A percentile compares a stretch with the other conserved stretches of the same genome.
Conservation (phyloP, 2,329 filamentous ascomycete species). For the Alternaria sp. region DNA sequence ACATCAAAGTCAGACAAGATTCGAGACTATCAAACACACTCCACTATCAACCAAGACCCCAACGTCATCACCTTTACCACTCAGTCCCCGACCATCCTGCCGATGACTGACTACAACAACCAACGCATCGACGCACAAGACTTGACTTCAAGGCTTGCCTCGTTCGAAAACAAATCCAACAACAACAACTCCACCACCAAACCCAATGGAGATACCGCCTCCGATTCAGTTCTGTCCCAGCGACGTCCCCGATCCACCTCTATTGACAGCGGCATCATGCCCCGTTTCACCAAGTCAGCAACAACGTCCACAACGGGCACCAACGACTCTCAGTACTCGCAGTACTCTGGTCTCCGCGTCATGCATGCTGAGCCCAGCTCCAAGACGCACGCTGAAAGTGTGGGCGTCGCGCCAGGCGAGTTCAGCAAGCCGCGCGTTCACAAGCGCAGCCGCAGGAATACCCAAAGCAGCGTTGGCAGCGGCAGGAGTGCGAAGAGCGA, state of each 20-base stretch:
- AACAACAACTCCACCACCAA: slow-evolving; percentile 3
- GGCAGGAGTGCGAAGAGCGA: slow-evolving; percentile 17
- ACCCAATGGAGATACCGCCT: slow-evolving; percentile 22
- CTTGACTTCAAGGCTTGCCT: slow-evolving; percentile 30
- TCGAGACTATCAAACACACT: neutral
- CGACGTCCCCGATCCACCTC: slow-evolving; percentile 38
- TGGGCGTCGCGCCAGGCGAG: slow-evolving; percentile 28
- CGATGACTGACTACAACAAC: slow-evolving; percentile 41
- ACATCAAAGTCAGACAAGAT: neutral
- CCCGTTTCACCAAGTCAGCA: slow-evolving; percentile 33
- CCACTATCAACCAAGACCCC: slow-evolving; percentile 2
- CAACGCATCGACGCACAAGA: slow-evolving; percentile 32
- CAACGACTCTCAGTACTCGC: slow-evolving; percentile 17
- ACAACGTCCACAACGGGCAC: slow-evolving; percentile 34
- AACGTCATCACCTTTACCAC: slow-evolving; percentile 8
- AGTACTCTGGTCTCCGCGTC: slow-evolving; percentile 14
- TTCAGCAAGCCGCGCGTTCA: slow-evolving; percentile 38
- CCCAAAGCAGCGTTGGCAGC: slow-evolving; percentile 14
- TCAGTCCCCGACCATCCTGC: slow-evolving; percentile 16
- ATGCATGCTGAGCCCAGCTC: slow-evolving; percentile 19
- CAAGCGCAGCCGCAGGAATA: slow-evolving; percentile 24
- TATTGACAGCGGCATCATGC: slow-evolving; percentile 25
- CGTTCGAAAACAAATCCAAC: slow-evolving; percentile 13
- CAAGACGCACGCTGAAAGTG: slow-evolving; percentile 20
- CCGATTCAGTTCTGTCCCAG: slow-evolving; percentile 19